Base-by-base conservation (phyloP, 2,329 filamentous ascomycete species). In the Helotiales sp. region DNA sequence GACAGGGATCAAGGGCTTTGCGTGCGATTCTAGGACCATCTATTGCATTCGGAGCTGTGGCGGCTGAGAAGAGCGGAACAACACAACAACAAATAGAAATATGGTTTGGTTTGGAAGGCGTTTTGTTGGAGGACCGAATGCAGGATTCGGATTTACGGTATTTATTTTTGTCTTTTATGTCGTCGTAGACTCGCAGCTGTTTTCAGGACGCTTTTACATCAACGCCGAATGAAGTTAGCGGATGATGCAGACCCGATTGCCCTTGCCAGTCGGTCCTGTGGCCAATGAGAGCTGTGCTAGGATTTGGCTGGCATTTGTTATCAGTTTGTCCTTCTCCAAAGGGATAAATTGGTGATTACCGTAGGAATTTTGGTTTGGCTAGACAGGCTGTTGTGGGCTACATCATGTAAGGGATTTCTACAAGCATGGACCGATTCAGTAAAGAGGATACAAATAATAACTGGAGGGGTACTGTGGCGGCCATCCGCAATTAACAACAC, bases 1-100 rank as follows among this genome's bases (percentile, higher is more conserved):
- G 20, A 30, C 43, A 49, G 59, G 45, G 43, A 43, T 47, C 13
- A n/a, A 7, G 15, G 30, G 15, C 17, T 45, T 37, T 45, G 57
- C 34, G n/a, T 50, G 45, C 59, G 57, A 60, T 61, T 61, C 59
- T 50, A 61, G 45, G 28, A 37, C n/a, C 28, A 50, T 61, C 59
- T 49, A 61, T 52, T 20, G 59, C 30, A 20, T 60, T 60, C 57
- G 57, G 24, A 11, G 57, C 57, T 11, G 57, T 47, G 57, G 24
- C 57, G 57, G 43, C 59, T 26, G 43, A 52, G 22, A 40, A 40
- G 3, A 34, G 30, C 30, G n/a, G 20, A 37, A 17, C 22, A 34
- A 15, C 1, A 22, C 57, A 45, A 13, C 34, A 11, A 47, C 57
- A 47, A n/a, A 55, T 34, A 4, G 10, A 17, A 22, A 55, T 3